Percentiles rank a stretch among this genome's conserved stretches.
Evolutionary conservation across 2,329 filamentous ascomycete genomes (phyloP).

Genomic region (Penicillium hordei): DNA sequence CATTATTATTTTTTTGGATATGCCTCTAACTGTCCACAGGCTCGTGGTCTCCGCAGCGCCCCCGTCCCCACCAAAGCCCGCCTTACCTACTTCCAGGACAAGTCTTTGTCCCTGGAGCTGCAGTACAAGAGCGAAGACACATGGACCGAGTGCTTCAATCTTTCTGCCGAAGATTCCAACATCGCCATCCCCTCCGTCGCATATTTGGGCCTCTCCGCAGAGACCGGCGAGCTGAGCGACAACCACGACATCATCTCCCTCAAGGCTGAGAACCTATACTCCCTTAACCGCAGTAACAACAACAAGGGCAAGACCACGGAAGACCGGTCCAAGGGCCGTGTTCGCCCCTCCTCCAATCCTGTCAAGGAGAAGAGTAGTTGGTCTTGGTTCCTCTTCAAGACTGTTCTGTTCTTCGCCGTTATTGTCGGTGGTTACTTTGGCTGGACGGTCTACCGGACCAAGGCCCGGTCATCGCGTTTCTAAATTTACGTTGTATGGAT

Average conservation of each 20-base stretch:
- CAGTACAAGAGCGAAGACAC: conserved; percentile 89
- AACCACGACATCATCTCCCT: conserved; percentile 96
- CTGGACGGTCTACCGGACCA: conserved; percentile 75
- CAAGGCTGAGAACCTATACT: conserved; percentile 81
- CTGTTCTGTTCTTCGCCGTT: conserved; percentile 70
- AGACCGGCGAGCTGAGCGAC: conserved; percentile 94
- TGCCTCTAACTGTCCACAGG: conserved; percentile 43
- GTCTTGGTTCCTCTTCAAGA: conserved; percentile 77
- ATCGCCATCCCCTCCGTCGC: conserved; percentile 73
- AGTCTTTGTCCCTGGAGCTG: conserved; percentile 82
- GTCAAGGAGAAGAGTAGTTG: conserved; percentile 51
- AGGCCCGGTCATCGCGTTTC: conserved; percentile 50
- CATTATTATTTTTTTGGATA: neutral
- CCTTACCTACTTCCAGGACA: conserved; percentile 96
- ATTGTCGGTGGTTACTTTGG: conserved; percentile 77
- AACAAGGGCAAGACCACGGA: conserved; percentile 29
- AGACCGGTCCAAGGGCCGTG: conserved; percentile 26
- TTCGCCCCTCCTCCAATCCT: conserved; percentile 15
- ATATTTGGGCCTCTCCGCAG: conserved; percentile 64
- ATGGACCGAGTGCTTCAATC: conserved; percentile 87
- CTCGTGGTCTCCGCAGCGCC: conserved; percentile 80
- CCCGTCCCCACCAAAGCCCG: conserved; percentile 78
- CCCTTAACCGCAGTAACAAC: conserved; percentile 42
- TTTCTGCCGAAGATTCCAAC: conserved; percentile 60
- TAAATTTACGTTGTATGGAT: conserved; percentile 17